Evolutionary conservation across 2,329 filamentous ascomycete species (phyloP), one percentile per base, ranked within the genome.

Genomic region (Aspergillus fumigatus): DNA sequence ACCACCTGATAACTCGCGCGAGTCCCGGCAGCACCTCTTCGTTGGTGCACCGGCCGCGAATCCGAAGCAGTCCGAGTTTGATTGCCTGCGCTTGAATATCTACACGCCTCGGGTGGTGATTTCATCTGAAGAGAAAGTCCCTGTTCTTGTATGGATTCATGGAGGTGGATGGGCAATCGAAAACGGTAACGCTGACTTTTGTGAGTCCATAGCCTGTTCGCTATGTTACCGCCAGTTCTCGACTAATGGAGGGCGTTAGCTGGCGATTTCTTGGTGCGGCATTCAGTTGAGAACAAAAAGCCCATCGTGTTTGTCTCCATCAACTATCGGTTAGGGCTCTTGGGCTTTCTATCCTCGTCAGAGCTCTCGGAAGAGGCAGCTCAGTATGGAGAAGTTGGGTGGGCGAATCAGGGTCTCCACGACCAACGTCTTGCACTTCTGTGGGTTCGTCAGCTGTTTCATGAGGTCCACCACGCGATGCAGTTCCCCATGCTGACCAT

Each of bases 121-220:
- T 11, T 52, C 51, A 7, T 23, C 29, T 17, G 19, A 2, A 14
- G 11, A 14, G 3, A 52, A 26, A n/a, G 19, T 52, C 8, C 51
- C 51, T 45, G 51, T 52, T 5, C 19, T 52, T 19, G 38, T 52
- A 14, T 52, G 51, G 51, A 52, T 52, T 19, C 51, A 52, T n/a
- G 51, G 51, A 27, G 51, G 51, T 3, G 51, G 51, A 25, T 52
- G n/a, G 10, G n/a, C 35, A 17, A 21, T 52, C 47, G 38, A 25
- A n/a, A 40, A 52, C 29, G 51, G 51, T 17, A 52, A 52, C 35
- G 23, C 51, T 40, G 23, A 52, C 35, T 45, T n/a, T 17, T 27
- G 26, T 26, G 26, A 26, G 26, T 26, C 26, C 3, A 26, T 26
- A 26, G 26, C 26, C 26, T 26, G 26, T 26, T 5, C 26, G 26